Evolutionary conservation across 441 rosid species (phyloP), one percentile per base, ranked within the genome.

Genomic region (Gossypium davidsonii): DNA sequence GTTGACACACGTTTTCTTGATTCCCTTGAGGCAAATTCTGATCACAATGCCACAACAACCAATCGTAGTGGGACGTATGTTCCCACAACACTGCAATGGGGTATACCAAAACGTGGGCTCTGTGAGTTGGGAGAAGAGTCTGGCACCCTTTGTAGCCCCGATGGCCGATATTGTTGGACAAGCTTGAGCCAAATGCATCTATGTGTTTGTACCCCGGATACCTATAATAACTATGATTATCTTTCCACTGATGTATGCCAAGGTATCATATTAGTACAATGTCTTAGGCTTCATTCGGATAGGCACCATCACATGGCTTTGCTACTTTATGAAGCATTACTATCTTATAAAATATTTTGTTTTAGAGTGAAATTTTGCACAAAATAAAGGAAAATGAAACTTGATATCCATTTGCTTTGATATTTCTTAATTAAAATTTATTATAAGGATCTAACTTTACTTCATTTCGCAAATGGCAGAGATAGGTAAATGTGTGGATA

Each of bases 81-180:
- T 44, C 34, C 31, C 8, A 21, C 70, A 6, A 6, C 55, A 11
- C 31, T 65, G 55, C 53, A 44, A 44, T 65, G 70, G 70, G 70
- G 55, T 18, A 21, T 21, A 21, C 23, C 23, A 21, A 21, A 21
- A 21, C 23, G 2, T 21, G 23, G 23, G 23, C 0, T 21, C 23
- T 21, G 23, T 21, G 23, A 21, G 23, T 21, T 21, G 23, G 23
- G 23, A 21, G 23, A 21, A 21, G 23, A 21, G 23, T 21, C 23
- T 21, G 23, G 23, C 23, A 21, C 0, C 23, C 23, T 21, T 21
- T 21, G 23, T 21, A 21, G 23, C 23, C 23, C 23, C 23, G 23
- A 21, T 21, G 23, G 23, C 23, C 23, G 23, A 21, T 21, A 21
- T 21, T 21, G 23, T 21, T 21, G 23, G 23, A 21, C 23, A 21